phyloP scores from a whole-genome alignment of 805 yeast genomes.

The Ogataea pignaliae region DNA sequence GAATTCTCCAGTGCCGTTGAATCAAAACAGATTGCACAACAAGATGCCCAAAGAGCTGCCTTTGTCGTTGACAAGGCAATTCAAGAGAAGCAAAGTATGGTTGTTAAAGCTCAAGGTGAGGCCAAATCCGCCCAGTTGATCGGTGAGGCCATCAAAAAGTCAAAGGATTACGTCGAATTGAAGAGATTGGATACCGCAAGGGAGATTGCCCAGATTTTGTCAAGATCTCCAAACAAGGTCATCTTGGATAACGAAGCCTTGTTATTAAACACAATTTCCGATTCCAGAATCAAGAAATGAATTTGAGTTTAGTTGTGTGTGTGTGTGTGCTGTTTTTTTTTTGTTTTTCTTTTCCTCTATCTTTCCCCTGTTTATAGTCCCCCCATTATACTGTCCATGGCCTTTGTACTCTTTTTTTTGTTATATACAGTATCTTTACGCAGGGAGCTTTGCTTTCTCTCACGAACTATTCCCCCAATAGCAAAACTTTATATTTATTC shows the following conservation, averaged over 20 bases:
- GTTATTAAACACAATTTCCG: slow-evolving; percentile 82
- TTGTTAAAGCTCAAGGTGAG: slow-evolving; percentile 97
- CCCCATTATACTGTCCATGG: neutral
- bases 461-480: neutral
- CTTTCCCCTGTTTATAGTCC: slow-evolving; percentile 2
- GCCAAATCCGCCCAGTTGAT: slow-evolving; percentile 96
- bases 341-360: neutral
- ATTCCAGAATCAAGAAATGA: slow-evolving; percentile 48
- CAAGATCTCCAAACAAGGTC: slow-evolving; percentile 87
- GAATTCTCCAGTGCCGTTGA: slow-evolving; percentile 97
- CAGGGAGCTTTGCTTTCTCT: neutral
- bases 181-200: slow-evolving; percentile 96
- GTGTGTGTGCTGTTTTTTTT: slow-evolving; percentile 6
- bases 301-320: too few relatives aligned
- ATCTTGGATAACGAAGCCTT: slow-evolving; percentile 89
- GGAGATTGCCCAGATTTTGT: slow-evolving; percentile 84
- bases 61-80: slow-evolving; percentile 94
- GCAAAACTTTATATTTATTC: neutral
- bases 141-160: slow-evolving; percentile 98
- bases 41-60: slow-evolving; percentile 98
- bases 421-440: neutral
- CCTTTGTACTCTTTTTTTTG: neutral
- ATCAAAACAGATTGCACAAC: slow-evolving; percentile 98
- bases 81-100: slow-evolving; percentile 96
- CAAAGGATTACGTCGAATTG: slow-evolving; percentile 92